These are phyloP conservation scores for Sporothrix mexicana DNA, from an alignment of 2,329 filamentous ascomycete species.

Conservation along the genomic window DNA sequence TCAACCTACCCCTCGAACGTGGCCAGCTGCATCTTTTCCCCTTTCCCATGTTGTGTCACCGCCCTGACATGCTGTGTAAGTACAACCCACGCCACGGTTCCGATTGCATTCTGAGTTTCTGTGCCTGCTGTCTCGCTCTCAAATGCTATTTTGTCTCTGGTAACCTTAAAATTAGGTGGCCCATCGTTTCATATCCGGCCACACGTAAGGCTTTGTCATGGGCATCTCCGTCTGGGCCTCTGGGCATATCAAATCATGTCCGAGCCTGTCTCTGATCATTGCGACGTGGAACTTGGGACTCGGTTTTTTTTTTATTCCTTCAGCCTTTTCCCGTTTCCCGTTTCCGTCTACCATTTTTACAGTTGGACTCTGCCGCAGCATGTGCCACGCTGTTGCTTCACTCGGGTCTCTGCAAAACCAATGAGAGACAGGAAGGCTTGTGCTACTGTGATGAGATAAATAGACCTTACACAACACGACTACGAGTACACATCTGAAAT, in stretches of 20 bases:
- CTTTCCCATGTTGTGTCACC: conserved; percentile 23
- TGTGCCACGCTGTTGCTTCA: neutral
- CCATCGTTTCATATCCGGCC: conserved; percentile 19
- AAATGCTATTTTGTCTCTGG: conserved; percentile 4
- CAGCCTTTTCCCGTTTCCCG: neutral
- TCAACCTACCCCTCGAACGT: neutral
- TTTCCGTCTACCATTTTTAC: no score
- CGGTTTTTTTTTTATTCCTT: neutral
- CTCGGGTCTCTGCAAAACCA: conserved; percentile 14
- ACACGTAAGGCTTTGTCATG: conserved; percentile 31
- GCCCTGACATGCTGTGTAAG: conserved; percentile 28
- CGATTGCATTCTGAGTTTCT: conserved; percentile 15
- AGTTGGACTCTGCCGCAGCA: neutral
- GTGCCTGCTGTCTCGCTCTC: conserved; percentile 18
- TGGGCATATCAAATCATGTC: neutral
- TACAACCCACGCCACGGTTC: conserved; percentile 19
- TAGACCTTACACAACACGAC: conserved; percentile 23
- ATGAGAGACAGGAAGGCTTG: conserved; percentile 17
- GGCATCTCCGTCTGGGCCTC: neutral
- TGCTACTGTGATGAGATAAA: conserved; percentile 30
- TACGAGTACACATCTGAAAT: neutral
- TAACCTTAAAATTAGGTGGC: conserved; percentile 13
- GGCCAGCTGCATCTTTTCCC: neutral
- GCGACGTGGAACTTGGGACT: neutral
- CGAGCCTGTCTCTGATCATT: neutral